Base-by-base conservation (phyloP, 345 rosid genomes). In the Sapria himalayana region DNA sequence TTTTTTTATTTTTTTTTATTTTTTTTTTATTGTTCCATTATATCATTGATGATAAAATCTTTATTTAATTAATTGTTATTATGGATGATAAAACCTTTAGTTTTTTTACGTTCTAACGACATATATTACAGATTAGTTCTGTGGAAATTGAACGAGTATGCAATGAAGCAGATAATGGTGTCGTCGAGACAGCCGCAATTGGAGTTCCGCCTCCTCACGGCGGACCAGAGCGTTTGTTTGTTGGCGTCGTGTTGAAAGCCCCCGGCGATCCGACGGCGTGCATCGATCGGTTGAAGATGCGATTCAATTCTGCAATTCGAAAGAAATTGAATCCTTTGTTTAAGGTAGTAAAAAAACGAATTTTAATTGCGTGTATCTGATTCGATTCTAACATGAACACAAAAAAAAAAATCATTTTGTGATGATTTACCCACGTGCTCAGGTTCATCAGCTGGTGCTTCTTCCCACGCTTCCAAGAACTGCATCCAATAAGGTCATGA, bases 71-170 rank as follows among this genome's bases (percentile, higher is more conserved):
- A n/a, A n/a, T n/a, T n/a, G n/a, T n/a, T n/a, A n/a, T n/a, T n/a
- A n/a, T n/a, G n/a, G n/a, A n/a, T n/a, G n/a, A n/a, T n/a, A n/a
- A n/a, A n/a, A n/a, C n/a, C n/a, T n/a, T n/a, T n/a, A n/a, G n/a
- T n/a, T n/a, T n/a, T n/a, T n/a, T n/a, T n/a, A n/a, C n/a, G n/a
- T n/a, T n/a, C n/a, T n/a, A n/a, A n/a, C n/a, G n/a, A n/a, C n/a
- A n/a, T n/a, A n/a, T n/a, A n/a, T n/a, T n/a, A 46, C 73, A 86
- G 97, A 93, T 86, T 9, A 78, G 94, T 45, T 89, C 98, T 8
- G 56, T 74, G 29, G 98, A 82, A 67, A 74, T 89, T 0, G 98
- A 89, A 39, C 74, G 94, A 15, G 63, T 89, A 15, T 89, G 98
- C 52, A 89, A 89, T 56, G 49, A 63, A 9, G 82, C 57, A 25